Base-by-base conservation (phyloP, 2,329 filamentous ascomycete species). In the Aspergillus pseudoterreus region DNA sequence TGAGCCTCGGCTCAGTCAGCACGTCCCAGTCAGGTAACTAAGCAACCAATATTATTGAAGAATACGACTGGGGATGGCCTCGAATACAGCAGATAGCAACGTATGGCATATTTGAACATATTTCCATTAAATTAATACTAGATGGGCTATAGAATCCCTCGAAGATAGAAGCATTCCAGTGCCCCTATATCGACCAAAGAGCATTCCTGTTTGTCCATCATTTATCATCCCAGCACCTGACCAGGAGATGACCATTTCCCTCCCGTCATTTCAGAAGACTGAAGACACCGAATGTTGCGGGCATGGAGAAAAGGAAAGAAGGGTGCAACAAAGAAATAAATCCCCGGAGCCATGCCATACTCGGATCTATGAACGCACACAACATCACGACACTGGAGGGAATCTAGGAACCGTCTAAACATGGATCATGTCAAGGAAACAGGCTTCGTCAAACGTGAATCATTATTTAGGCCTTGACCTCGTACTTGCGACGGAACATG, bases 401-500 rank as follows among this genome's bases (percentile, higher is more conserved):
- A 68, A 68, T 68, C 65, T 66, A 66, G 57, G 56, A 63, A 61
- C 61, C 63, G 61, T 69, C 64, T 68, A 64, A 63, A 61, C 47
- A 60, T 50, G 49, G 43, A 52, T 59, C 56, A 61, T 55, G 55
- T 59, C 58, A 65, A 61, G 57, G 56, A 62, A 60, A 58, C 50
- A 51, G 57, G 36, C 35, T 47, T 43, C 51, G 49, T 59, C 49
- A 57, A 30, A 49, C 49, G 32, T 51, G 51, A 53, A 50, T 55
- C 52, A 33, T 53, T 36, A 53, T 57, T 68, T 82, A 92, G 71
- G 81, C 85, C 81, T 92, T 88, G 76, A 92, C 70, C 51, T 79
- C 75, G 74, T 94, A 94, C 69, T 82, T 82, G 65, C 89, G 83
- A 77, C 87, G 85, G 85, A 89, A 94, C 87, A 90, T 90, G 63